Evolutionary conservation across 257 asterid genomes (phyloP).

Genomic region (Cinchona pubescens): DNA sequence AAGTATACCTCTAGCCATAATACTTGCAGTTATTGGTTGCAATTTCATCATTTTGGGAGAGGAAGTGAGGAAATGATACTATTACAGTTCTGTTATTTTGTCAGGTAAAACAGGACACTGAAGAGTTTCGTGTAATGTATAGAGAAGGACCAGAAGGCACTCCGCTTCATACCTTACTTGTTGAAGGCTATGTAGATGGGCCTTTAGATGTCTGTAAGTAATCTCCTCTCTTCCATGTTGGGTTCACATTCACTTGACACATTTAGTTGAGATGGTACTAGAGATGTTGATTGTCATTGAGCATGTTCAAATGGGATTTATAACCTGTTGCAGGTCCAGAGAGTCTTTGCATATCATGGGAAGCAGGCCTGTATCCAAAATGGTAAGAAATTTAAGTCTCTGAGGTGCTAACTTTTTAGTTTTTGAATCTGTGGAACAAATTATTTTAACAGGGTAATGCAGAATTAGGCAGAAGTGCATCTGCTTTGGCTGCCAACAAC

Average conservation of each 20-base stretch:
- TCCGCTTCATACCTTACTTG: constrained; percentile 77
- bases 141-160: constrained; percentile 88
- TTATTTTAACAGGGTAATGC: not conserved
- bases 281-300: not conserved
- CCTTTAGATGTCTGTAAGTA: constrained; percentile 90
- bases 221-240: not conserved
- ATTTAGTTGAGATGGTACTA: not conserved
- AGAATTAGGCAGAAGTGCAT: not conserved
- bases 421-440: not conserved
- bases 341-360: constrained; percentile 81
- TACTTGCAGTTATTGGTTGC: not conserved
- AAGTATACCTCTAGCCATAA: constrained; percentile 41
- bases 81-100: constrained; percentile 18
- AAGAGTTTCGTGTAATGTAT: constrained; percentile 87
- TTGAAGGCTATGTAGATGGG: constrained; percentile 90
- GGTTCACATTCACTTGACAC: not conserved
- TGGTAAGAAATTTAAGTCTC: constrained; percentile 42
- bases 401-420: constrained; percentile 5
- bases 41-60: not conserved
- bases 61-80: not conserved
- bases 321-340: constrained; percentile 49
- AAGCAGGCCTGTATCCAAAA: constrained; percentile 59
- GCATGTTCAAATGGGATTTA: constrained; percentile 14
- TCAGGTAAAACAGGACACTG: constrained; percentile 82
- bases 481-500: not conserved